Conservation (phyloP, 2,329 filamentous ascomycete genomes). For the Ophiognomonia clavigignenti-juglandacearum region DNA sequence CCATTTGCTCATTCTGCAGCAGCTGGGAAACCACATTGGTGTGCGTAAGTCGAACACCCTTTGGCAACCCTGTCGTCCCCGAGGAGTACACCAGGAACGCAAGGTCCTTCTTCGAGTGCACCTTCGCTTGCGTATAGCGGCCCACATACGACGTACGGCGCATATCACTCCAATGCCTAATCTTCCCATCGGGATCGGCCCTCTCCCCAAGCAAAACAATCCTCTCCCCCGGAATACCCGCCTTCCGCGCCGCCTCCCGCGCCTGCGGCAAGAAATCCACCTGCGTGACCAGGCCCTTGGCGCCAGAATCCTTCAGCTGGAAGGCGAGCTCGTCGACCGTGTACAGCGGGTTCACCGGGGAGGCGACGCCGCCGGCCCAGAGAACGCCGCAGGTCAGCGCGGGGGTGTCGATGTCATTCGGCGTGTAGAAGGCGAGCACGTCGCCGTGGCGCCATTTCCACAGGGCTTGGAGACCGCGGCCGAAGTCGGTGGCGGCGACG, state of each 20-base stretch:
- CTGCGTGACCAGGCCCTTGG: conserved; percentile 73
- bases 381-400: conserved; percentile 71
- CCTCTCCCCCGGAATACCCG: conserved; percentile 64
- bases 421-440: conserved; percentile 75
- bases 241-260: conserved; percentile 61
- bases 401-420: conserved; percentile 82
- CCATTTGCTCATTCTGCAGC: conserved; percentile 48
- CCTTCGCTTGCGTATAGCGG: conserved; percentile 50
- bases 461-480: conserved; percentile 66
- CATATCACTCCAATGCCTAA: conserved; percentile 70
- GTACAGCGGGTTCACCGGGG: conserved; percentile 86
- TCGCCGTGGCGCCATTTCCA: conserved; percentile 82
- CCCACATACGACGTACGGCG: conserved; percentile 57
- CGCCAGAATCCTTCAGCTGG: conserved; percentile 74
- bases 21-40: conserved; percentile 75
- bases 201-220: conserved; percentile 74
- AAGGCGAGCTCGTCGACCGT: conserved; percentile 78
- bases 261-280: conserved; percentile 59
- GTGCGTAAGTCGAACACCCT: conserved; percentile 86
- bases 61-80: conserved; percentile 86
- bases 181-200: conserved; percentile 49
- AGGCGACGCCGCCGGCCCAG: conserved; percentile 78
- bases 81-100: conserved; percentile 85
- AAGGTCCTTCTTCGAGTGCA: conserved; percentile 66
- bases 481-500: conserved; percentile 66